Evolutionary conservation across 805 yeast genomes (phyloP), one percentile per base, ranked within the genome.

Genomic region (Lipomyces chichibuensis): DNA sequence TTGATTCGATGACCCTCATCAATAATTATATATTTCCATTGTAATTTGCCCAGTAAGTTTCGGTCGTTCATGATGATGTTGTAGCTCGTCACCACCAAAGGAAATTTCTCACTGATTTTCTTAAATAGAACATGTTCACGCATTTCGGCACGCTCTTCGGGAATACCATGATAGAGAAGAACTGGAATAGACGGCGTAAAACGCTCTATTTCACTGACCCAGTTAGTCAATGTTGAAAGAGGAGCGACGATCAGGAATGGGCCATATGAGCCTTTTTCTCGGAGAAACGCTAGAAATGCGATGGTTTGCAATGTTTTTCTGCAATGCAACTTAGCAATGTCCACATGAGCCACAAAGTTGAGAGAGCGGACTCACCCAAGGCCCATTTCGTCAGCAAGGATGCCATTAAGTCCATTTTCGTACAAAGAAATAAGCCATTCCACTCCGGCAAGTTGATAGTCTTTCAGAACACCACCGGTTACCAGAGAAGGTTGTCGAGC

Each of bases 381-480:
- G 0, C 98, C 98, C 99, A 94, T 94, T 77, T 94, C 98, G 79
- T 95, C 98, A 0, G 98, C 98, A 25, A 95, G 80, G 46, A 95
- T 93, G 1, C 98, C 99, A 77, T 94, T 94, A 35, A 94, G 81
- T 0, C 98, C 99, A 77, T 94, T 95, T 75, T 93, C 96, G 76
- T 90, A 95, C 32, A 94, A 79, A 0, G 97, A 89, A 14, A 88
- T 84, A 54, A 95, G 79, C 98, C 98, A 94, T 70, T 91, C 92
- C 65, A 94, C 83, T 0, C 98, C 99, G 64, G 90, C 92, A 23
- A 91, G 77, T 77, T 94, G 99, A 75, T 95, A 92, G 35, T 87
- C 89, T 74, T 92, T 91, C 82, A 94, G 80, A 0, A 75, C 74
- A 37, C 91, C 90, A 7, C 87, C 87, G 0, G 84, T 78, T 17